Base-by-base conservation (phyloP, 768 basidiomycete species). In the Rhodotorula kratochvilovae region DNA sequence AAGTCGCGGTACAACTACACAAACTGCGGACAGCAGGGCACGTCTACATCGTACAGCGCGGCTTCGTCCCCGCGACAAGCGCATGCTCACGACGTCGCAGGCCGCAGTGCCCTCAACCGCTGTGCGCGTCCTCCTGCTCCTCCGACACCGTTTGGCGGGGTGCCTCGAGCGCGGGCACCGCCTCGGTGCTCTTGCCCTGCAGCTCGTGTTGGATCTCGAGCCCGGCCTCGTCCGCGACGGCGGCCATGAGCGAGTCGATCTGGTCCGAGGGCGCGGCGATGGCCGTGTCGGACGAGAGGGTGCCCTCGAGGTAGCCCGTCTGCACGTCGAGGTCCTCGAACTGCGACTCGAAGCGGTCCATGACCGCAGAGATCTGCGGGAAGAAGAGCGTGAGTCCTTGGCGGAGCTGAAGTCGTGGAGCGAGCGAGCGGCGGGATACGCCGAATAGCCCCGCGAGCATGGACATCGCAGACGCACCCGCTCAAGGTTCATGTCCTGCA, bases 401-500 rank as follows among this genome's bases (percentile, higher is more conserved):
- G 29, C 7, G 8, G 15, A 8, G 21, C 5, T 31, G 48, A 36
- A 36, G 25, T n/a, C n/a, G n/a, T n/a, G n/a, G n/a, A n/a, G n/a
- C n/a, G n/a, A n/a, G n/a, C n/a, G n/a, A n/a, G n/a, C n/a, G n/a
- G n/a, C n/a, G n/a, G n/a, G n/a, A n/a, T n/a, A n/a, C n/a, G n/a
- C n/a, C n/a, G n/a, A n/a, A n/a, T n/a, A n/a, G n/a, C n/a, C n/a
- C n/a, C n/a, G n/a, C n/a, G n/a, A n/a, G n/a, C n/a, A n/a, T n/a
- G n/a, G n/a, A n/a, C n/a, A n/a, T n/a, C n/a, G n/a, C n/a, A n/a
- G 19, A 83, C 87, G 79, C 78, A 96, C 95, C 80, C 89, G 85
- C 77, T 99, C 96, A 67, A 98, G 86, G 83, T 99, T 98, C 96
- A 99, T 99, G 81, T 85, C 90, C 77, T 96, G 90, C 96, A 99